Evolutionary conservation across 1,139 yeast species (phyloP).

Genomic region (Candida gigantensis): DNA sequence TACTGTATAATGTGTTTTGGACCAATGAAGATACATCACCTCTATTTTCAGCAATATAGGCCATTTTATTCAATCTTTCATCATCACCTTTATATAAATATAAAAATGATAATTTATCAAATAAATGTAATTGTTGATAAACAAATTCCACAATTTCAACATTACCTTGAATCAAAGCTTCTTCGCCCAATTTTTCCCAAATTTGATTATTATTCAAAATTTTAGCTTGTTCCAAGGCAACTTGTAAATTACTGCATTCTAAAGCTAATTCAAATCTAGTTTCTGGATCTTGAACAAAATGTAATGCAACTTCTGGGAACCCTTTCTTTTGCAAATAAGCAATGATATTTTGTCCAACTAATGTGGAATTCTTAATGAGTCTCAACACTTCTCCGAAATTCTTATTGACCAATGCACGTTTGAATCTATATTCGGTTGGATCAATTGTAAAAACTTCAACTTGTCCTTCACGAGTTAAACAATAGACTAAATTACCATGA

Average conservation of each 20-base stretch:
- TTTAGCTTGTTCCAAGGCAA: constrained; percentile 89
- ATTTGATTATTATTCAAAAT: constrained; percentile 61
- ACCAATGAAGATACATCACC: constrained; percentile 79
- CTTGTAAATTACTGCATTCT: constrained; percentile 85
- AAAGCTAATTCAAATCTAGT: constrained; percentile 94
- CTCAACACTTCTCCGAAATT: constrained; percentile 91
- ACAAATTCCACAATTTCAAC: constrained; percentile 82
- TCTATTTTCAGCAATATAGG: constrained; percentile 85
- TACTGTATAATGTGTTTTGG: constrained; percentile 79
- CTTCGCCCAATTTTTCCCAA: constrained; percentile 84
- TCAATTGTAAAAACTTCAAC: constrained; percentile 80
- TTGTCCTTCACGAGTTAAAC: constrained; percentile 83
- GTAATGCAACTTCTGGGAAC: constrained; percentile 90
- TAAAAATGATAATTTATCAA: constrained; percentile 87
- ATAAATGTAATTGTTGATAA: constrained; percentile 82
- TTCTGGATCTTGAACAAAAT: constrained; percentile 95
- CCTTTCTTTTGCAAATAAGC: constrained; percentile 95
- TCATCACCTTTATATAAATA: constrained; percentile 82
- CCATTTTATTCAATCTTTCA: constrained; percentile 78
- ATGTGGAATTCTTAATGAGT: constrained; percentile 81
- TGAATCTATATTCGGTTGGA: constrained; percentile 96
- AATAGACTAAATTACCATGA: constrained; percentile 68
- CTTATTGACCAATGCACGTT: constrained; percentile 85
- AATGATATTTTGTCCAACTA: constrained; percentile 96
- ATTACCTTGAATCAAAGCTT: constrained; percentile 90